Evolutionary conservation across 768 basidiomycete species (phyloP).

Genomic region (Daedaleopsis nitida): DNA sequence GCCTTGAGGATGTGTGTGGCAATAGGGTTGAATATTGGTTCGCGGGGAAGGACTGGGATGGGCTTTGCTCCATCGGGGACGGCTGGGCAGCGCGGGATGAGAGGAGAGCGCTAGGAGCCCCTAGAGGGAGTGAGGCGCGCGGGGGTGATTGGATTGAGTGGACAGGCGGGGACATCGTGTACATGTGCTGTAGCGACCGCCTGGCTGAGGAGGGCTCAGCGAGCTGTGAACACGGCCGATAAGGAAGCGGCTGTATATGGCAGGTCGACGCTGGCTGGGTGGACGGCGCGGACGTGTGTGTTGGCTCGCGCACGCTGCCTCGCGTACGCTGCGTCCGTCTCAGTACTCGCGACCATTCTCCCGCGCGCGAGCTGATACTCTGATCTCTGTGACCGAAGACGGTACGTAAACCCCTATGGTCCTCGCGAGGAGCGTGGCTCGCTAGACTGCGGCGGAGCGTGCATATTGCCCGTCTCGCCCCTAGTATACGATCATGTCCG

Average conservation of each 20-base stretch:
- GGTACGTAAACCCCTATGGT: constrained; percentile 17
- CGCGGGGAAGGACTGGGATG: constrained; percentile 8
- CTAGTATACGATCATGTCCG: constrained; percentile 14
- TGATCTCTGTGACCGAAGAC: background rate
- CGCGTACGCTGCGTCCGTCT: background rate
- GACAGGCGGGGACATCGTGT: constrained; percentile 15
- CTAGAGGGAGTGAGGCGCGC: constrained; percentile 6
- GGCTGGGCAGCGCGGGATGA: constrained; percentile 2
- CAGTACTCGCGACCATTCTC: background rate
- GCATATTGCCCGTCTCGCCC: constrained; percentile 13
- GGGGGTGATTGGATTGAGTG: constrained; percentile 17
- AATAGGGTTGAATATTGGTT: background rate
- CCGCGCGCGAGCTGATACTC: constrained; percentile 5
- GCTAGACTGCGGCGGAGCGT: constrained; percentile 14
- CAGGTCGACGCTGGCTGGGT: too few species aligned
- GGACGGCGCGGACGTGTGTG: too few species aligned
- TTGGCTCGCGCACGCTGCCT: background rate
- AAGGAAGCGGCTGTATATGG: constrained; percentile 1
- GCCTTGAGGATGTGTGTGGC: constrained; percentile 11
- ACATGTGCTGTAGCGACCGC: background rate
- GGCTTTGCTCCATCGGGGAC: constrained; percentile 2
- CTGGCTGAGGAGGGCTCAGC: too few species aligned
- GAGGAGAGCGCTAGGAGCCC: too few species aligned
- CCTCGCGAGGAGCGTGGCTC: background rate
- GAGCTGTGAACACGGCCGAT: too few species aligned